Base-by-base conservation (phyloP, 2,329 filamentous ascomycete genomes). In the Dendryphion nanum region DNA sequence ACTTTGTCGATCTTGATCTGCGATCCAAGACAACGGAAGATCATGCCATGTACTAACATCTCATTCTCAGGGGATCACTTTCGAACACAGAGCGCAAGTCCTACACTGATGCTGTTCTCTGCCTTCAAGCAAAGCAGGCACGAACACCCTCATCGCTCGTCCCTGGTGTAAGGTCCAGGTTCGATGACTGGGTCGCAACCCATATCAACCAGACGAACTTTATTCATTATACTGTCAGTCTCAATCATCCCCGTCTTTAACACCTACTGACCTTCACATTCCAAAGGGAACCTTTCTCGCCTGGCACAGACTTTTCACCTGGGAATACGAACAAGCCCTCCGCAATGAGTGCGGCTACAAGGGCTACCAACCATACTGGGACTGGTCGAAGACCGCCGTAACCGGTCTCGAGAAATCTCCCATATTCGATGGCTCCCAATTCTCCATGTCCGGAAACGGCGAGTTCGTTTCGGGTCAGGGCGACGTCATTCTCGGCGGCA, bases 391-490 rank as follows among this genome's bases (percentile, higher is more conserved):
- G 40, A 72, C 68, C 54, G 62, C 68, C 4, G 39, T 61, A 3
- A 72, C 76, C 41, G 58, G 59, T 1, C 29, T 44, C 48, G 50
- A 59, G 48, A 69, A 70, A 31, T 77, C 75, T 1, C 73, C 76
- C n/a, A 56, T 82, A 35, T 81, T 82, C 45, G 76, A 79, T 47
- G 78, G 78, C 34, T 74, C 71, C 48, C 71, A 71, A 18, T 76
- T 72, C 38, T 66, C 70, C 26, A 61, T 66, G 40, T 48, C 71
- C 26, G 73, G 75, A 14, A 73, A 78, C 42, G 75, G 76, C 24
- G 59, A 47, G 23, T 58, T 59, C 29, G 51, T 57, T 8, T 37
- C 51, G 6, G 52, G 58, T 21, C 39, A 41, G 24, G 56, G 52
- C 36, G 28, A 16, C 17, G 33, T 53, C 10, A 36, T 30, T 18